Conservation (phyloP, 164 flowering plant genomes). For the Berberis thunbergii region DNA sequence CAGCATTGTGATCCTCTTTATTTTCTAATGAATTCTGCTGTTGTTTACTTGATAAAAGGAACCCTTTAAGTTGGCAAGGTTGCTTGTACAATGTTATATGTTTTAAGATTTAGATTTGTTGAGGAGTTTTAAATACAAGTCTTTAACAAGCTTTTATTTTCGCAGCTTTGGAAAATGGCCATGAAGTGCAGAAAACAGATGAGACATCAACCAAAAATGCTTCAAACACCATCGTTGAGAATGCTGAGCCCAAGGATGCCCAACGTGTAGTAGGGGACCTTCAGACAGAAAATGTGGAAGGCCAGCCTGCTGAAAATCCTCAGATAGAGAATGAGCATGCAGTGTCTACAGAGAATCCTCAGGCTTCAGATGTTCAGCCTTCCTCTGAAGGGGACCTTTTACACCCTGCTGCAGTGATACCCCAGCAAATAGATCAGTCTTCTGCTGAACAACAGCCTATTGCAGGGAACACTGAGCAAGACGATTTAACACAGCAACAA, state of each 20-base stretch:
- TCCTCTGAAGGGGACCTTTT: conserved; percentile 16
- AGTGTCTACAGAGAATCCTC: conserved; percentile 6
- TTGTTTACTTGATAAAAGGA: too few species aligned
- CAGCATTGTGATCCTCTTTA: background rate
- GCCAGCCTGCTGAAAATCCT: conserved; percentile 4
- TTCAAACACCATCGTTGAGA: conserved; percentile 1
- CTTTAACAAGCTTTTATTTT: too few species aligned
- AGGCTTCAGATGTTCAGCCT: conserved; percentile 12
- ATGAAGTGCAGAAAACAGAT: too few species aligned
- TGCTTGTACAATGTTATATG: too few species aligned
- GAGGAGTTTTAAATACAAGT: too few species aligned
- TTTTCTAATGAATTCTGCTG: too few species aligned
- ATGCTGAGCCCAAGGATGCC: conserved; percentile 11
- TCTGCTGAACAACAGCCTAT: conserved; percentile 10
- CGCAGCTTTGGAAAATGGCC: too few species aligned
- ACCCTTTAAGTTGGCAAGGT: too few species aligned
- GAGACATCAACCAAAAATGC: conserved; percentile 7
- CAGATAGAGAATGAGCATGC: conserved; percentile 9
- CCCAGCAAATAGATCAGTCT: too few species aligned
- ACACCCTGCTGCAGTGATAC: too few species aligned
- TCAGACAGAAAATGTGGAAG: conserved; percentile 6
- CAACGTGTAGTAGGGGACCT: conserved; percentile 11
- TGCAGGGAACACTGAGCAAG: conserved; percentile 20
- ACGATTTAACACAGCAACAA: conserved; percentile 20
- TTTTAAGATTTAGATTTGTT: too few species aligned